Percentiles rank a stretch among this genome's conserved stretches.
These are phyloP conservation scores for Closterium sp. DNA, from an alignment of 139 green algal genomes.

Conservation along the genomic window DNA sequence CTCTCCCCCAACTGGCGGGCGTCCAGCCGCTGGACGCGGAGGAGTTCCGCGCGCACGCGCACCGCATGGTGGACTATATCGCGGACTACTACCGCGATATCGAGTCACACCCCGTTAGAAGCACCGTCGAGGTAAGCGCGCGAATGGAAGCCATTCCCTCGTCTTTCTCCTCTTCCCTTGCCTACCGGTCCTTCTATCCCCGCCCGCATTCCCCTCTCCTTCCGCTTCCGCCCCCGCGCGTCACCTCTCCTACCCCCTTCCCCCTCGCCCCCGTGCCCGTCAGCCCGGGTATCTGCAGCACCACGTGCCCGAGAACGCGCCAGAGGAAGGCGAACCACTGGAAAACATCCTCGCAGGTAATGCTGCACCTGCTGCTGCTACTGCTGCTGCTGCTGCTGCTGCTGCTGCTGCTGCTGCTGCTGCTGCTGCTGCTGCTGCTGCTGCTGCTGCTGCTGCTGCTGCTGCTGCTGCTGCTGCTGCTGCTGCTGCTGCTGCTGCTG, in stretches of 20 bases:
- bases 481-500: neutral
- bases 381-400: neutral
- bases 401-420: too few species aligned
- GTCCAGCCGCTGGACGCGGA: conserved; percentile 38
- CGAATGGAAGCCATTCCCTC: neutral
- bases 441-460: too few species aligned
- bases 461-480: neutral
- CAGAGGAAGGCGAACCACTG: conserved; percentile 61
- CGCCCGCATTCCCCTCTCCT: too few species aligned
- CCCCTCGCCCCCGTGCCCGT: neutral
- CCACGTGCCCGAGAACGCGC: conserved; percentile 57
- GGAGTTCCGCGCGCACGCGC: conserved; percentile 48
- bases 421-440: too few species aligned
- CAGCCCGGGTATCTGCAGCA: conserved; percentile 68
- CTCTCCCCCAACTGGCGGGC: too few species aligned
- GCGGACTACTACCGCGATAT: conserved; percentile 52
- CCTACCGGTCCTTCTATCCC: neutral
- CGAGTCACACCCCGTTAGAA: conserved; percentile 34
- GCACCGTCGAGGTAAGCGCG: conserved; percentile 35
- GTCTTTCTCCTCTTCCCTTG: neutral
- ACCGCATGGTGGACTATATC: conserved; percentile 52
- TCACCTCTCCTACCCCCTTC: neutral
- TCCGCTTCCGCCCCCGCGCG: neutral
- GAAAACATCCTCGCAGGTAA: conserved; percentile 56
- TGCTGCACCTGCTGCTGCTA: neutral